Base-by-base conservation (phyloP, 768 basidiomycete species). In the Termitomyces sp. region DNA sequence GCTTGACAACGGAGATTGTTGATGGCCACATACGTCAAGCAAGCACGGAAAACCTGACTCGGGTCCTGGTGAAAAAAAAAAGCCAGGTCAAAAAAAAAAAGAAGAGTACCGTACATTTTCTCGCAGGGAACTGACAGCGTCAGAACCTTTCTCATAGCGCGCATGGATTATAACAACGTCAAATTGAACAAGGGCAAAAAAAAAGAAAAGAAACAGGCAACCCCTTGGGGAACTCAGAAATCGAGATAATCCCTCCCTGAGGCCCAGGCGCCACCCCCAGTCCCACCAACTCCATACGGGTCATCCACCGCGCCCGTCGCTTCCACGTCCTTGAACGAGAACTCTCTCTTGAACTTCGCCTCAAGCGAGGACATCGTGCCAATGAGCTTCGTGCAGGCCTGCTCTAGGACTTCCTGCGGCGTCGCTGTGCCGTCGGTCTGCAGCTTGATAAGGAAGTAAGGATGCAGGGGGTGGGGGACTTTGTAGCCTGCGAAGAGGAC, bases 401-500 rank as follows among this genome's bases (percentile, higher is more conserved):
- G 81, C 67, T 95, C 91, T 27, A 98, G 83, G 20, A 88, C 85
- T 22, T 81, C 84, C 63, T 92, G 83, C 1, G 96, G 94, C 18
- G 95, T 91, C 48, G 87, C 74, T 1, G 84, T 79, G 24, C 94
- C 93, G 72, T 98, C 94, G 2, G 95, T 98, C 75, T 98, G 97
- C 57, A 98, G 85, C 73, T 97, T 98, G 73, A 99, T 84, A 58
- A 92, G 79, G 75, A 98, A 96, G 71, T 95, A 83, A 8, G 95
- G 94, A 63, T 97, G 93, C 22, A 96, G 85, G 1, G 97, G 96
- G 67, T 98, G 97, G 0, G 96, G 96, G 41, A 95, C 93, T 76
- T 95, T 94, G 86, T 98, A 98, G 1, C 97, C 97, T 1, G 95
- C 95, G 70, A 98, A 98, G 61, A 95, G 86, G 64, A 98, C 86